Percentiles rank a stretch among this genome's conserved stretches.
Conservation (phyloP, 805 yeast genomes). For the Torulaspora indica region DNA sequence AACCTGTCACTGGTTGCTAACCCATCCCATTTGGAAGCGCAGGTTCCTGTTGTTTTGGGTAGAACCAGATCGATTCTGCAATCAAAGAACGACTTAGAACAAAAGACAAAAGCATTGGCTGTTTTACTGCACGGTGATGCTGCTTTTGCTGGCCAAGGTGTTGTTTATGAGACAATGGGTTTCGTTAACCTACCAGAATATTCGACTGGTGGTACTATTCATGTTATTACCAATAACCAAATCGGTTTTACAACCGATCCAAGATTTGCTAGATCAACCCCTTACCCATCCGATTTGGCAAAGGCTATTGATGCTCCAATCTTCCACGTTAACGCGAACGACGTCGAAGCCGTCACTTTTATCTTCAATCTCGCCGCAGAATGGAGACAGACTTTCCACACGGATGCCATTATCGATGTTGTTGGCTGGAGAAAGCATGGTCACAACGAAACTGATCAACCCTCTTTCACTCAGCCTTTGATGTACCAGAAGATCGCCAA, state of each 20-base stretch:
- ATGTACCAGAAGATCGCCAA: conserved; percentile 91
- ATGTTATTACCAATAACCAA: conserved; percentile 94
- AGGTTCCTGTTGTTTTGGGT: conserved; percentile 98
- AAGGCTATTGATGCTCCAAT: conserved; percentile 96
- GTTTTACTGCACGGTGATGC: conserved; percentile 98
- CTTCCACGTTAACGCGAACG: conserved; percentile 99
- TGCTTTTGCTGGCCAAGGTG: conserved; percentile 98
- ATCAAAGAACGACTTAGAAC: conserved; percentile 80
- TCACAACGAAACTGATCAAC: conserved; percentile 99
- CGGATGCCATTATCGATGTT: conserved; percentile 93
- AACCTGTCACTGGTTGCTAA: conserved; percentile 95
- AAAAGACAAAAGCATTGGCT: conserved; percentile 80
- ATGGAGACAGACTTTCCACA: conserved; percentile 95
- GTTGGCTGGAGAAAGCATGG: conserved; percentile 99
- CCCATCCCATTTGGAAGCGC: conserved; percentile 98
- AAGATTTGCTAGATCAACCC: conserved; percentile 93
- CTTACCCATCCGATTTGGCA: conserved; percentile 96
- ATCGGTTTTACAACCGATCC: conserved; percentile 99
- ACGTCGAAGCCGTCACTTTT: conserved; percentile 87
- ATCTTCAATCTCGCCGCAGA: conserved; percentile 96
- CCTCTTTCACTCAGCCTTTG: conserved; percentile 95
- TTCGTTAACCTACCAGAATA: conserved; percentile 88
- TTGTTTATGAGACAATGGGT: conserved; percentile 97
- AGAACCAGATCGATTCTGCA: conserved; percentile 95
- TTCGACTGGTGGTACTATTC: conserved; percentile 97